Conservation (phyloP, 331 rosid species). For the Acacia concinna region DNA sequence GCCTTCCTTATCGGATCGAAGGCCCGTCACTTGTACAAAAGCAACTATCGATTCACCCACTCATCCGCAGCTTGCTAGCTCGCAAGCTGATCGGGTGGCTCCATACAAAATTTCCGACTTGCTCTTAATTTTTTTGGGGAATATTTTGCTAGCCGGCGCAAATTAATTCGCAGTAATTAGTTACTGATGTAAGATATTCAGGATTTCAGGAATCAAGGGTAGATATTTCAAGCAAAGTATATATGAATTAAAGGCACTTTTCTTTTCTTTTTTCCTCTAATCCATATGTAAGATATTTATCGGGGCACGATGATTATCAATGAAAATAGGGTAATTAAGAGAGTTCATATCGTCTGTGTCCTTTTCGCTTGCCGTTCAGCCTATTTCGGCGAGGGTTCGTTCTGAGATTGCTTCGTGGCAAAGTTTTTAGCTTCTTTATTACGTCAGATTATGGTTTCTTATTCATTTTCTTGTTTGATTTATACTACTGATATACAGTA, state of each 20-base stretch:
- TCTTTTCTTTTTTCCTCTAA: neutral
- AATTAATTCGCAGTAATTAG: neutral
- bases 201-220: neutral
- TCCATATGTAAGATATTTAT: conserved; percentile 1
- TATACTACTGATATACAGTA: neutral
- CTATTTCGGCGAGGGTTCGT: conserved; percentile 14
- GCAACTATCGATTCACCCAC: conserved; percentile 42
- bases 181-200: conserved; percentile 1
- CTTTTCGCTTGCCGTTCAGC: neutral
- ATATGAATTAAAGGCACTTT: neutral
- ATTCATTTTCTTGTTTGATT: neutral
- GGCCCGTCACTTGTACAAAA: conserved; percentile 43
- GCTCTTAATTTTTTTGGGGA: conserved; percentile 22
- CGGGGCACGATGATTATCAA: neutral
- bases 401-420: neutral
- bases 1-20: conserved; percentile 38
- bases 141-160: neutral
- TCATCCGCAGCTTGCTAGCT: conserved; percentile 70
- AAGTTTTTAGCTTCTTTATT: neutral
- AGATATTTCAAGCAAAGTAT: neutral
- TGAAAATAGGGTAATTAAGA: neutral
- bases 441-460: neutral
- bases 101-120: neutral
- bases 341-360: neutral
- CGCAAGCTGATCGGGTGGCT: neutral